Evolutionary conservation across 2,329 filamentous ascomycete species (phyloP).

Genomic region (Harringtonia lauricola): DNA sequence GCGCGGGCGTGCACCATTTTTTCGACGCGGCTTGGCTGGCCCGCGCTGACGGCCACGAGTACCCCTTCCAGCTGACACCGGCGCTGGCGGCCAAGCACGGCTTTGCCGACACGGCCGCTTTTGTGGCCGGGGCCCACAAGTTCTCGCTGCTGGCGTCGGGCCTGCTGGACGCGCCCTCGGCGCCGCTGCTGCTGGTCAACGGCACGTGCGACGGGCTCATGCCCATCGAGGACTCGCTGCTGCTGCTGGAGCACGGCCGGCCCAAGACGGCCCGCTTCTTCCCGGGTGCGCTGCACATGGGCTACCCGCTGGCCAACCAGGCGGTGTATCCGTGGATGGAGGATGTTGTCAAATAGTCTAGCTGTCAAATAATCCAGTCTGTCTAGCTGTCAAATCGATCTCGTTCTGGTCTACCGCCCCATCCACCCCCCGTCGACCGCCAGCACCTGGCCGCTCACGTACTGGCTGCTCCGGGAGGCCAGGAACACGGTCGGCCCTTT

Average conservation of each 20-base stretch:
- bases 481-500: conserved; percentile 73
- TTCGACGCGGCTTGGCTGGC: conserved; percentile 48
- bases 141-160: conserved; percentile 52
- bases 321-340: conserved; percentile 53
- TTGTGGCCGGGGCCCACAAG: conserved; percentile 29
- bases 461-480: conserved; percentile 63
- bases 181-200: conserved; percentile 49
- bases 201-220: conserved; percentile 53
- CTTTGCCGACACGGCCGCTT: conserved; percentile 36
- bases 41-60: conserved; percentile 54
- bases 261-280: conserved; percentile 59
- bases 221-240: conserved; percentile 56
- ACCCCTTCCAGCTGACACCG: conserved; percentile 46
- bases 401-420: conserved; percentile 51
- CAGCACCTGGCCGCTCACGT: conserved; percentile 72
- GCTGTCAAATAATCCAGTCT: too few species aligned
- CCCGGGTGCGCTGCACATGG: conserved; percentile 52
- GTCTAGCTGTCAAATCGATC: background rate
- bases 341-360: too few species aligned
- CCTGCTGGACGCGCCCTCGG: conserved; percentile 42
- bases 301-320: conserved; percentile 49
- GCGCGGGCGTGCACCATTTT: conserved; percentile 52
- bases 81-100: conserved; percentile 53
- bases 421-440: conserved; percentile 91
- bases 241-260: conserved; percentile 52